A percentile compares a stretch with the other conserved stretches of the same genome.
phyloP scores from a whole-genome alignment of 306 rosid genomes.

The Malus domestica region ASM211411v1 NC_041800.1:2228001-2228500 shows the following conservation, averaged over 20 bases:
- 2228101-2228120: slow-evolving; percentile 95
- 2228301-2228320: slow-evolving; percentile 99
- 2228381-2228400: slow-evolving; percentile 91
- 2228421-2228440: slow-evolving; percentile 23
- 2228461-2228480: not conserved
- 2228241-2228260: not conserved
- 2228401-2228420: slow-evolving; percentile 63
- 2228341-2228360: slow-evolving; percentile 85
- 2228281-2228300: slow-evolving; percentile 99
- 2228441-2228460: not conserved
- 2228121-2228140: slow-evolving; percentile 99
- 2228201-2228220: slow-evolving; percentile 1
- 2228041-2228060: slow-evolving; percentile 39
- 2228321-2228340: slow-evolving; percentile 96
- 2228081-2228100: slow-evolving; percentile 98
- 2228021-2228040: slow-evolving; percentile 2
- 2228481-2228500: not conserved
- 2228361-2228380: slow-evolving; percentile 98
- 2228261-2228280: slow-evolving; percentile 48
- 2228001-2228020: not conserved
- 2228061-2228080: slow-evolving; percentile 98
- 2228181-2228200: slow-evolving; percentile 8
- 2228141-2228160: slow-evolving; percentile 91
- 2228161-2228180: slow-evolving; percentile 55
- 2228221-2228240: not conserved